phyloP scores from a whole-genome alignment of 441 rosid genomes.

The Syzygium syzygioides region DNA sequence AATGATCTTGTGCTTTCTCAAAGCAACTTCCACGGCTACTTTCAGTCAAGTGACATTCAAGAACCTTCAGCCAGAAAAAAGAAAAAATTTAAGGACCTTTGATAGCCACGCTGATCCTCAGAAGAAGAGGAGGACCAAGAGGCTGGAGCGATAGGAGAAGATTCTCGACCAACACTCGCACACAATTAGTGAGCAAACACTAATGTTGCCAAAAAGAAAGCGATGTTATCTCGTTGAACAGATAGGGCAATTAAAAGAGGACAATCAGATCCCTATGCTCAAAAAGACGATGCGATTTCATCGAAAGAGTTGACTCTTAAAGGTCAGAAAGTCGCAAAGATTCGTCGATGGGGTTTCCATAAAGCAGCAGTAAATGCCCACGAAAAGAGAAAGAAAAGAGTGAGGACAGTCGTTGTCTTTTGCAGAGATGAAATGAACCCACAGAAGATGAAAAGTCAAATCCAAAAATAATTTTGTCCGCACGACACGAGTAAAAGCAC shows the following conservation, averaged over 20 bases:
- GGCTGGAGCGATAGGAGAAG: background rate
- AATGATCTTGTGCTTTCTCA: background rate
- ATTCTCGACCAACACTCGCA: background rate
- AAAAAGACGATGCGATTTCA: background rate
- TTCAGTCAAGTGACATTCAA: background rate
- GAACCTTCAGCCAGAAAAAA: background rate
- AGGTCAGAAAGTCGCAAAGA: background rate
- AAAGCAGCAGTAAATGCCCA: background rate
- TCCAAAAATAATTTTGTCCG: background rate
- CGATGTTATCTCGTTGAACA: background rate
- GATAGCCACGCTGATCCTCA: background rate
- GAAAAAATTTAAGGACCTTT: background rate
- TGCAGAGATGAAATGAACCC: background rate
- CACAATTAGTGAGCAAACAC: background rate
- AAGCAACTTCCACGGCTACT: background rate
- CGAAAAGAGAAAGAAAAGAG: background rate
- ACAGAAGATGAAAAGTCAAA: background rate
- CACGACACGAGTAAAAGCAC: background rate
- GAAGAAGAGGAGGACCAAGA: background rate
- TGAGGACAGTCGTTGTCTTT: background rate
- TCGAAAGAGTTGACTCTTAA: background rate
- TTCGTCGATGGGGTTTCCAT: background rate
- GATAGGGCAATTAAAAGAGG: background rate
- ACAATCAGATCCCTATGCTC: background rate
- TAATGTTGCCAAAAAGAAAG: background rate